Conservation (phyloP, 306 rosid species). For the Acacia acuminata region DNA sequence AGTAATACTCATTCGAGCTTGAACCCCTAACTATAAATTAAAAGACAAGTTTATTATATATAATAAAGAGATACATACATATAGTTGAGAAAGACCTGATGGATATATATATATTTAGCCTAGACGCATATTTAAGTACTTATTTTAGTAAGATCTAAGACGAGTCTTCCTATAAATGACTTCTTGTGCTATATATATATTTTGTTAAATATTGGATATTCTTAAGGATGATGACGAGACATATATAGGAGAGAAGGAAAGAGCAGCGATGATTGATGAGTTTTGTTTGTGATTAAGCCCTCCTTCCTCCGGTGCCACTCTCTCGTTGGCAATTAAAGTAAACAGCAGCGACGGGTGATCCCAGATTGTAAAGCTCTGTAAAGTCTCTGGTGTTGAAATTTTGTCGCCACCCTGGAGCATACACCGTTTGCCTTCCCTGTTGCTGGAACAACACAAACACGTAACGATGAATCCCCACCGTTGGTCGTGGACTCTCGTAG, state of each 20-base stretch:
- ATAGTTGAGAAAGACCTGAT: not conserved
- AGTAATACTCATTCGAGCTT: not conserved
- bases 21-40: not conserved
- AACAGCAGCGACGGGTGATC: slow-evolving; percentile 70
- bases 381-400: slow-evolving; percentile 76
- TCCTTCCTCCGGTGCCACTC: slow-evolving; percentile 66
- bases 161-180: not conserved
- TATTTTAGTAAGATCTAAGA: not conserved
- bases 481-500: slow-evolving; percentile 67
- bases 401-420: slow-evolving; percentile 88
- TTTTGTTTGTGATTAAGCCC: slow-evolving; percentile 3
- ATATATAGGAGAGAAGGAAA: not conserved
- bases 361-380: slow-evolving; percentile 77
- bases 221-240: not conserved
- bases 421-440: slow-evolving; percentile 55
- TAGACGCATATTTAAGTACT: too few relatives aligned
- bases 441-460: slow-evolving; percentile 69
- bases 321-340: slow-evolving; percentile 75
- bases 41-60: not conserved
- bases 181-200: not conserved
- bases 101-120: not conserved
- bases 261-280: not conserved
- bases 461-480: slow-evolving; percentile 74
- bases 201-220: not conserved
- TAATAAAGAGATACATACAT: not conserved